phyloP scores from a whole-genome alignment of 768 basidiomycete species.

The Rubroboletus pulcherrimus region DNA sequence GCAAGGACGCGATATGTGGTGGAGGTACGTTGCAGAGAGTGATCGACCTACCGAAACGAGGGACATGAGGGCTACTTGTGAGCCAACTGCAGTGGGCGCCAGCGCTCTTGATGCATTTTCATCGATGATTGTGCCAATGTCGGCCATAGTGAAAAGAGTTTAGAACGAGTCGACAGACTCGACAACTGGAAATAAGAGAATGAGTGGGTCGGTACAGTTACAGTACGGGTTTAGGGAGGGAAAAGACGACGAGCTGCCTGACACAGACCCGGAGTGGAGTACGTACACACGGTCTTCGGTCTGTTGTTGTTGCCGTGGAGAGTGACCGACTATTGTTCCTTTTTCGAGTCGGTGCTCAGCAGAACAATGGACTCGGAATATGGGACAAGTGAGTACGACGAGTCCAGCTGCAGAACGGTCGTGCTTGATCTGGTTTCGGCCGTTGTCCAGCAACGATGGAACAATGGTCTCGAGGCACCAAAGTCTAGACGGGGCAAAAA shows the following conservation, averaged over 20 bases:
- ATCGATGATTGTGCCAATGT: constrained; percentile 32
- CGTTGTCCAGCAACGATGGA: neutral
- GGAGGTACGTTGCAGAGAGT: neutral
- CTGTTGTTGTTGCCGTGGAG: neutral
- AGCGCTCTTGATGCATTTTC: constrained; percentile 51
- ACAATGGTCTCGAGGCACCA: neutral
- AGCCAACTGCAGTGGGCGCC: constrained; percentile 75
- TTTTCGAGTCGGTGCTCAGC: neutral
- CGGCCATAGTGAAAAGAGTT: constrained; percentile 27
- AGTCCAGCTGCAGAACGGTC: neutral
- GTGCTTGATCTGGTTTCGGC: neutral
- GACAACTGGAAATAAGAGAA: constrained; percentile 14
- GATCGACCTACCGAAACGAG: constrained; percentile 59
- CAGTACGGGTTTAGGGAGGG: neutral
- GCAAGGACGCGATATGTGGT: constrained; percentile 10
- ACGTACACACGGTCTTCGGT: neutral
- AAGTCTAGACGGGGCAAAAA: neutral
- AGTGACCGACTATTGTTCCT: neutral
- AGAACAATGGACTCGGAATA: neutral
- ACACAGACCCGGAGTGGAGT: neutral
- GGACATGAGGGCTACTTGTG: constrained; percentile 74
- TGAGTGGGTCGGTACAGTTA: constrained; percentile 16
- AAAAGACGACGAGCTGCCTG: neutral
- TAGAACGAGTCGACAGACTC: constrained; percentile 18
- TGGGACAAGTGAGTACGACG: neutral